Evolutionary conservation across 2,329 filamentous ascomycete species (phyloP), one percentile per base, ranked within the genome.

Genomic region (Teratosphaeria zuluensis): DNA sequence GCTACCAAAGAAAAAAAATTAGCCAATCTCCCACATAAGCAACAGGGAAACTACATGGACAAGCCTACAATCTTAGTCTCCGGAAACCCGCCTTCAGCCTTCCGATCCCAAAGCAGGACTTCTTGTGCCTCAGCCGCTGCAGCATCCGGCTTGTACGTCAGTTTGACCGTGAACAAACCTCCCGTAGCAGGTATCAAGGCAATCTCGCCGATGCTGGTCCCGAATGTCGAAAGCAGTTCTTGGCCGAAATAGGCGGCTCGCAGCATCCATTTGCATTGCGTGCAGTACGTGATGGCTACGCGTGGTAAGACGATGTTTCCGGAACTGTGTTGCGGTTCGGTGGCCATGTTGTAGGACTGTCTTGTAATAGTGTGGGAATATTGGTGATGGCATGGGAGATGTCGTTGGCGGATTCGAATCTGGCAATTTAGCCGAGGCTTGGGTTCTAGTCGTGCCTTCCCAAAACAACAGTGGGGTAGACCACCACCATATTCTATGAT

Each of bases 161-260:
- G 82, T 59, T 86, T 81, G 12, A 97, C 86, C 24, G 83, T 80
- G 69, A 97, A 99, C 2, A 88, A 79, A 0, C 94, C 92, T 19
- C 92, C 91, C 0, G 90, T 95, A 14, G 85, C 80, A 0, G 94
- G 94, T 64, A 95, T 84, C 7, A 99, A 81, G 16, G 92, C 85
- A 9, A 97, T 87, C 73, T 97, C 92, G 61, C 91, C 92, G 1
- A 97, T 82, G 52, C 84, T 80, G 1, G 85, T 89, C 57, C 84
- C 84, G 76, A 99, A 99, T 0, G 92, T 99, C 1, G 90, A 95
- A 42, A 99, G 84, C 52, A 99, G 85, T 74, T 97, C 94, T 80
- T 97, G 94, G 54, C 87, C 92, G 73, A 88, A 96, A 89, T 96
- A 72, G 16, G 66, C 69, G 7, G 70, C 70, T 48, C 71, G 59